A percentile compares a stretch with the other conserved stretches of the same genome.
These are phyloP conservation scores for Erythrophleum fordii DNA, from an alignment of 306 rosid species.

Conservation along the genomic window DNA sequence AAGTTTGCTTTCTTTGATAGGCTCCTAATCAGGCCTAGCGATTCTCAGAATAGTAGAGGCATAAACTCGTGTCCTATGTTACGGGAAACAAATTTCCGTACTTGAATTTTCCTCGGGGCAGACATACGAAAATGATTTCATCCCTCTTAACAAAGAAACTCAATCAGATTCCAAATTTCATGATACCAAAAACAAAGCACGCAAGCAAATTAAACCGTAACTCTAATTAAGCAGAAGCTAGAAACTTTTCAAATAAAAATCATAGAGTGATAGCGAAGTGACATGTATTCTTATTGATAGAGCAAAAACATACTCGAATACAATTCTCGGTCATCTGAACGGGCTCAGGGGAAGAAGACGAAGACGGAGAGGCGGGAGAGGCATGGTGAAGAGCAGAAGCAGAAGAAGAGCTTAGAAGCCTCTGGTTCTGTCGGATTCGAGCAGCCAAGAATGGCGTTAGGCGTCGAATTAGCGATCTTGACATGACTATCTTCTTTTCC, in stretches of 20 bases:
- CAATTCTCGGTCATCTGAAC: constrained; percentile 60
- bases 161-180: not conserved
- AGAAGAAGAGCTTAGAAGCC: constrained; percentile 58
- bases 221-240: not conserved
- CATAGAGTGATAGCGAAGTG: not conserved
- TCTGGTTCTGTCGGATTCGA: constrained; percentile 59
- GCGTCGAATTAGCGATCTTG: constrained; percentile 50
- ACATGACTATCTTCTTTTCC: constrained; percentile 28
- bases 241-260: not conserved
- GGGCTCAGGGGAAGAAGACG: constrained; percentile 43
- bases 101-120: not conserved
- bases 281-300: not conserved
- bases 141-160: not conserved
- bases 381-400: constrained; percentile 52
- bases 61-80: not conserved
- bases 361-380: constrained; percentile 39
- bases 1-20: not conserved
- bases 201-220: not conserved
- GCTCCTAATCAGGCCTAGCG: not conserved
- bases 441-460: constrained; percentile 42
- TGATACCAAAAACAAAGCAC: not conserved
- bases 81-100: not conserved
- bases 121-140: not conserved
- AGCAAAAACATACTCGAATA: constrained; percentile 49
- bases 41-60: not conserved